phyloP scores from a whole-genome alignment of 2,329 filamentous ascomycete species.

The Huntiella decipiens region DNA sequence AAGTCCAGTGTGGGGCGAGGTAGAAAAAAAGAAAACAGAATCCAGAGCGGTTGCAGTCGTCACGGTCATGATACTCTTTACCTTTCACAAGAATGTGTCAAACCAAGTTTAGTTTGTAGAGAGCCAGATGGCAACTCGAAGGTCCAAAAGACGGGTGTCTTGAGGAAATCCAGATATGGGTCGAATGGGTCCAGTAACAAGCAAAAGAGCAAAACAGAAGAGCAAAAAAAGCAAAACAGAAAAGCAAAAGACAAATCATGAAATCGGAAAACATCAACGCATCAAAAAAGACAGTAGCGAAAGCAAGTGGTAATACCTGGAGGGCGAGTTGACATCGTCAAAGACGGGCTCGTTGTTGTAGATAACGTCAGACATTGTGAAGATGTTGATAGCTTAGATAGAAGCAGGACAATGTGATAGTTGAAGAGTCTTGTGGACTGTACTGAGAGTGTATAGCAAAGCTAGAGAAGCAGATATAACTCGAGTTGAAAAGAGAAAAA shows the following conservation, averaged over 20 bases:
- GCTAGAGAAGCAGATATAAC: background rate
- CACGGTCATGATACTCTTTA: background rate
- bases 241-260: constrained; percentile 8
- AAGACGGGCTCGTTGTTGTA: constrained; percentile 24
- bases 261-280: constrained; percentile 13
- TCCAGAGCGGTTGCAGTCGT: background rate
- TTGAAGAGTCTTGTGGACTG: background rate
- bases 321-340: constrained; percentile 23
- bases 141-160: constrained; percentile 2
- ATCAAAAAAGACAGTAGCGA: constrained; percentile 15
- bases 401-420: background rate
- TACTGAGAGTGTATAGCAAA: background rate
- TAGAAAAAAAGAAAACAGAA: background rate
- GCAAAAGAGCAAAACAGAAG: constrained; percentile 16
- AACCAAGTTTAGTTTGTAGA: constrained; percentile 3
- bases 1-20: constrained; percentile 1
- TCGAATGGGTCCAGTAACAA: constrained; percentile 13
- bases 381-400: background rate
- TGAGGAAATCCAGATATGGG: background rate
- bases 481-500: background rate
- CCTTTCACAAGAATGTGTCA: background rate
- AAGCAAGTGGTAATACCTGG: constrained; percentile 40
- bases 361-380: constrained; percentile 11
- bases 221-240: constrained; percentile 14
- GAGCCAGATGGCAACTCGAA: background rate